A percentile compares a stretch with the other conserved stretches of the same genome.
Conservation (phyloP, 352 stramenopile species). For the Phytophthora sp. region DNA sequence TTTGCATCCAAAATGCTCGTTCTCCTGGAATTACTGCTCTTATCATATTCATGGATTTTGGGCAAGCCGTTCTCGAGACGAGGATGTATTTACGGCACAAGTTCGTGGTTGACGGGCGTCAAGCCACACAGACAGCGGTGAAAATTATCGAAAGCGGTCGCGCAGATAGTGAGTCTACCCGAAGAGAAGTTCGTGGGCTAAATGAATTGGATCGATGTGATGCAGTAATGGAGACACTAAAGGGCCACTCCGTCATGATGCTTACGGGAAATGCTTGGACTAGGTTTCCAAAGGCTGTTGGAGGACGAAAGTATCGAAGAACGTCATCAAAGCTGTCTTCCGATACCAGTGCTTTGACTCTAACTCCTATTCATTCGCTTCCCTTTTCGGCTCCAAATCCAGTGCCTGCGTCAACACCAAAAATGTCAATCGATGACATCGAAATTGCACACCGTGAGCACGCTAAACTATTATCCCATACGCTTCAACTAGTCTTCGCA, state of each 20-base stretch:
- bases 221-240: neutral
- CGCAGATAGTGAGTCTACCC: neutral
- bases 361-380: neutral
- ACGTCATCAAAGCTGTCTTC: neutral
- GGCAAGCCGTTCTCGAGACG: slow-evolving; percentile 28
- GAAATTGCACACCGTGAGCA: slow-evolving; percentile 22
- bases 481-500: slow-evolving; percentile 32
- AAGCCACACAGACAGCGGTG: slow-evolving; percentile 13
- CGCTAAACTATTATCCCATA: slow-evolving; percentile 23
- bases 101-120: slow-evolving; percentile 18
- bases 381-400: too few species aligned
- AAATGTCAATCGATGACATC: slow-evolving; percentile 13
- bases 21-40: slow-evolving; percentile 9
- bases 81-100: slow-evolving; percentile 32
- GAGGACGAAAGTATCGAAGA: neutral
- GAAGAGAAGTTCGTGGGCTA: neutral
- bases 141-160: slow-evolving; percentile 25
- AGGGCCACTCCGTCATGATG: slow-evolving; percentile 3
- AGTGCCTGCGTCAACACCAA: neutral
- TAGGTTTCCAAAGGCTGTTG: neutral
- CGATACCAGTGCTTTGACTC: neutral
- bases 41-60: slow-evolving; percentile 23
- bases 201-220: neutral
- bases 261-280: neutral
- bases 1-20: slow-evolving; percentile 30